Base-by-base conservation (phyloP, 192 early-diverging fungal genomes). In the Coemansia sp. region DNA sequence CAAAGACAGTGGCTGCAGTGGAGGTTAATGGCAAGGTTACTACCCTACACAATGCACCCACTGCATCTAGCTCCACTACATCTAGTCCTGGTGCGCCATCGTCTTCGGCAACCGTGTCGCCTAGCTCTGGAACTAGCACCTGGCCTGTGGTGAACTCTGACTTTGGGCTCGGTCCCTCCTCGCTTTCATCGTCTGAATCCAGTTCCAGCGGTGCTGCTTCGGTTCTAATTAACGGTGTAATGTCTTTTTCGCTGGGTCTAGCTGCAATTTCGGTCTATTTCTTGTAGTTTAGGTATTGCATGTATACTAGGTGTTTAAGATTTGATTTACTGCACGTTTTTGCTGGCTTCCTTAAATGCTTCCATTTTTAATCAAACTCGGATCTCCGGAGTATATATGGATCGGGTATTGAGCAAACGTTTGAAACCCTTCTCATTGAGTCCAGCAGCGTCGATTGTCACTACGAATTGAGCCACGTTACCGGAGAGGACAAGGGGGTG, bases 361-460 rank as follows among this genome's bases (percentile, higher is more conserved):
- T 27, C 24, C 24, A 27, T 27, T 27, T 27, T 51, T 59, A 13
- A 45, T 69, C 10, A 62, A 54, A 21, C 67, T 85, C 70, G 3
- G 41, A 86, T 74, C 13, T 64, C 60, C 75, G 66, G 64, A 85
- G 71, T 19, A 89, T 19, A 89, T 66, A 46, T 89, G 82, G 31
- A 81, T 60, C 57, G 84, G 85, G 24, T 88, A 86, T 31, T 86
- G 59, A 85, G 48, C n/a, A 17, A 7, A 50, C 11, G 2, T 27
- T 19, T 17, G 17, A 27, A 51, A 51, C 0, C 3, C 6, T 27
- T 27, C 24, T 27, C 24, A 27, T 27, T 27, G 24, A 27, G 1
- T 27, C 24, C 24, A 27, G 24, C 24, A 27, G 24, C 24, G 21
- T 51, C 8, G 48, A 24, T 51, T 51, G 48, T 27, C 48, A 51